Evolutionary conservation across 106 monocot species (phyloP), one percentile per base, ranked within the genome.

Genomic region (Allium cepa): DNA sequence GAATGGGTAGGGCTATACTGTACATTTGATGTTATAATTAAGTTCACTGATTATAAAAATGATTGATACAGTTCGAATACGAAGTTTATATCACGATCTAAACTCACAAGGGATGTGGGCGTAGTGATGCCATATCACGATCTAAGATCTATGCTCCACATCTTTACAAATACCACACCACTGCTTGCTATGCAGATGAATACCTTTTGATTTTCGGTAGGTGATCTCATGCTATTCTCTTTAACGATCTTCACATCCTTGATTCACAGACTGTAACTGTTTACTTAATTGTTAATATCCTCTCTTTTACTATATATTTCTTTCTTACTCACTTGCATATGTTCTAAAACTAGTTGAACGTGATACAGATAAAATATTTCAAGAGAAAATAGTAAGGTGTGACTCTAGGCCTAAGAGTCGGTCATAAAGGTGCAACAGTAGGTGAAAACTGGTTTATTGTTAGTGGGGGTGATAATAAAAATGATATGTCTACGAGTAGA

Each of bases 151-250:
- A 22, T 22, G 22, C 22, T 22, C 22, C 22, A 22, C 22, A 22
- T 22, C 22, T 22, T 22, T 22, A 22, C 22, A 1, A 22, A 78
- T 92, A 87, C 71, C 99, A 99, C 85, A 71, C 79, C 62, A 92
- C 99, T 75, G 93, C 93, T 60, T 90, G 93, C 72, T 87, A 99
- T 85, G 90, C 90, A 57, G 90, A 93, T 22, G 68, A 83, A 9
- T 93, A 99, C 73, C 87, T 99, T 76, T 75, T 99, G 60, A 93
- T 99, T 69, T 99, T 99, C 83, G 99, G 93, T 78, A 92, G 99
- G 10, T 93, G 87, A 10, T 99, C 99, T 78, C 99, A 93, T 85
- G 84, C 93, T 36, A 81, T 87, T 46, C 90, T 93, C 76, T 93
- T 99, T 76, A 99, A 90, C 76, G 99, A 99, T 85, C 72, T 99